Conservation (phyloP, 1,284 basidiomycete genomes). For the Papiliotrema nemorosa region DNA sequence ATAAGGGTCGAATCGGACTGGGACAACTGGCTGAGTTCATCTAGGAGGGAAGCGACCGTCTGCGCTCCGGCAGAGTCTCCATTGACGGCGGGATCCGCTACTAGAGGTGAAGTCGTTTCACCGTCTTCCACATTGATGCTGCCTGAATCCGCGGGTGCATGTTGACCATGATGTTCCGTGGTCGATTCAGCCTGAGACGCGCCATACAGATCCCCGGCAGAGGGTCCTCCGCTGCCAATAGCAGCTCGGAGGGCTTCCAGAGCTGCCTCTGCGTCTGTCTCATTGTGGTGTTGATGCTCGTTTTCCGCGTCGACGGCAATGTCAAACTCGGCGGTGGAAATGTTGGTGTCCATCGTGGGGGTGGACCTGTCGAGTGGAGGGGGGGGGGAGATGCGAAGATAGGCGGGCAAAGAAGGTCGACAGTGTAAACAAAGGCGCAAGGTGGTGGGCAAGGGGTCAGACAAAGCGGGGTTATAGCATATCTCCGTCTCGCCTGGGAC, state of each 20-base stretch:
- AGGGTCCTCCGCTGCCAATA: slow-evolving; percentile 13
- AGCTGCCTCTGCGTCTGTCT: slow-evolving; percentile 24
- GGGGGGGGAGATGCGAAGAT: slow-evolving; percentile 3
- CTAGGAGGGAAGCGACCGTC: slow-evolving; percentile 20
- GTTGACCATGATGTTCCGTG: too few relatives aligned
- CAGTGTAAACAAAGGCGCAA: not conserved
- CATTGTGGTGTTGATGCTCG: not conserved
- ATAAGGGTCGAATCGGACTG: slow-evolving; percentile 21
- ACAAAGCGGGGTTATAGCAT: not conserved
- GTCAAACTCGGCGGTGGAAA: slow-evolving; percentile 3
- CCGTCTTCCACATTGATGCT: too few relatives aligned
- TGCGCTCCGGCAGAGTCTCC: not conserved
- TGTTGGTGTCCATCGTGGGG: slow-evolving; percentile 1
- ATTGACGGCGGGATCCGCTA: not conserved
- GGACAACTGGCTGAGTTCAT: slow-evolving; percentile 22
- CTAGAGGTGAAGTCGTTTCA: too few relatives aligned
- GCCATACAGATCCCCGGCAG: not conserved
- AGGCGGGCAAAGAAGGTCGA: not conserved
- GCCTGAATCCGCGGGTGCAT: too few relatives aligned
- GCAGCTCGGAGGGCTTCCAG: slow-evolving; percentile 35
- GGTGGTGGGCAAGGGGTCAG: not conserved
- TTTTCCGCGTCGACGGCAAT: slow-evolving; percentile 4
- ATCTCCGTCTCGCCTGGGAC: not conserved
- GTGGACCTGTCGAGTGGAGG: slow-evolving; percentile 22
- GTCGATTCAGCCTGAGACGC: not conserved